phyloP scores from a whole-genome alignment of 371 early-diverging fungal species.

The Fennellomyces sp. region DNA sequence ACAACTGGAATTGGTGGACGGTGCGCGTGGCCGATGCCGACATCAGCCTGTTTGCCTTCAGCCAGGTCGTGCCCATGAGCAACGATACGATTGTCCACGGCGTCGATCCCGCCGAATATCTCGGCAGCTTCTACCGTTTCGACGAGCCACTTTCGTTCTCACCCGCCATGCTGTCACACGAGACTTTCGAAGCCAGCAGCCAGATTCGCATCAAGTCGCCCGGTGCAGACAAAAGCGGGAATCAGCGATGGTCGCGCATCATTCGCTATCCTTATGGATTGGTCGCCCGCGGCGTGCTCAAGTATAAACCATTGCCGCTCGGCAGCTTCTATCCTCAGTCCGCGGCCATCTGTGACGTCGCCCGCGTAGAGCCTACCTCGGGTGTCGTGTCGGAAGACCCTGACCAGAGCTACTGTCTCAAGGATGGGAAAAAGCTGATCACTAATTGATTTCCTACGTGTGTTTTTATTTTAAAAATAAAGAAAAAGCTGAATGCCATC shows the following conservation, averaged over 20 bases:
- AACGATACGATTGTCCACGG: conserved; percentile 13
- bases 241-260: conserved; percentile 56
- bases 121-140: conserved; percentile 59
- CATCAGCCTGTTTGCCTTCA: conserved; percentile 68
- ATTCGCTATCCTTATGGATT: conserved; percentile 66
- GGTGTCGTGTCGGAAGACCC: conserved; percentile 34
- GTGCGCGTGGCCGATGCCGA: conserved; percentile 58
- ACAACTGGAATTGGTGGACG: conserved; percentile 63
- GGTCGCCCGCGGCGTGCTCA: conserved; percentile 65
- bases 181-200: conserved; percentile 38
- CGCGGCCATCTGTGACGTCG: conserved; percentile 44
- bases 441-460: too few relatives aligned
- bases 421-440: conserved; percentile 11
- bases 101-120: conserved; percentile 58
- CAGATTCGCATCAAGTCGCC: conserved; percentile 70
- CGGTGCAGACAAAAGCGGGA: conserved; percentile 58
- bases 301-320: conserved; percentile 50
- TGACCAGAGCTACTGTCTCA: conserved; percentile 38
- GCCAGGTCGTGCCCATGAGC: conserved; percentile 36
- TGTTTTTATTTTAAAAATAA: too few relatives aligned
- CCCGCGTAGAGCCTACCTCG: conserved; percentile 41
- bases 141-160: conserved; percentile 60
- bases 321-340: conserved; percentile 30
- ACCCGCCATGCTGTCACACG: conserved; percentile 27
- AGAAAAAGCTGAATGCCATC: too few relatives aligned